Conservation (phyloP, 2,329 filamentous ascomycete species). For the Setomelanomma holmii region DNA sequence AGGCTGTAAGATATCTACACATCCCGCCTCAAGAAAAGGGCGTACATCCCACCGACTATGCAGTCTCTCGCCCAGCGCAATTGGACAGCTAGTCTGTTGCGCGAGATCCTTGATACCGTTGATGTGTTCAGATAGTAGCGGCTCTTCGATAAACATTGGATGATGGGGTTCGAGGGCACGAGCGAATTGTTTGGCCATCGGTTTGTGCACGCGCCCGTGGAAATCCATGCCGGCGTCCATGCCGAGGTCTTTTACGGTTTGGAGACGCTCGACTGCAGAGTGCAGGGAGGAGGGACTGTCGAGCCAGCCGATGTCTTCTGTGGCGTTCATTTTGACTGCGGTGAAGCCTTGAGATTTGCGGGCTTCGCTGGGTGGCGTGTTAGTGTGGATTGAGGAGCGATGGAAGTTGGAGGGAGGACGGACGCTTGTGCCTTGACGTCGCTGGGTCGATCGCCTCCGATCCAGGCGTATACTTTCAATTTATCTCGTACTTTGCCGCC, state of each 20-base stretch:
- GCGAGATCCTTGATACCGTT: conserved; percentile 70
- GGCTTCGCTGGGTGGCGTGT: conserved; percentile 53
- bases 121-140: conserved; percentile 72
- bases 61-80: conserved; percentile 75
- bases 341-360: conserved; percentile 69
- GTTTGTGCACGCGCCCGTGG: conserved; percentile 77
- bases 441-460: conserved; percentile 73
- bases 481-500: conserved; percentile 76
- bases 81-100: conserved; percentile 65
- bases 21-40: conserved; percentile 71
- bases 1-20: conserved; percentile 75
- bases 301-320: conserved; percentile 77
- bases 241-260: conserved; percentile 71
- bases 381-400: too few species aligned
- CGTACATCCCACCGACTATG: conserved; percentile 77
- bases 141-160: conserved; percentile 80
- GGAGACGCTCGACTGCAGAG: conserved; percentile 70
- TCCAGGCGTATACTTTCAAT: conserved; percentile 78
- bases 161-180: conserved; percentile 70
- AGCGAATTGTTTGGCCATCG: conserved; percentile 82
- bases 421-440: conserved; percentile 71
- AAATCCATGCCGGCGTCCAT: conserved; percentile 80
- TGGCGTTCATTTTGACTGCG: conserved; percentile 80
- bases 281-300: conserved; percentile 72
- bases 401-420: too few species aligned